phyloP scores from a whole-genome alignment of 1,284 basidiomycete species.

The Puccinia hordei region DNA sequence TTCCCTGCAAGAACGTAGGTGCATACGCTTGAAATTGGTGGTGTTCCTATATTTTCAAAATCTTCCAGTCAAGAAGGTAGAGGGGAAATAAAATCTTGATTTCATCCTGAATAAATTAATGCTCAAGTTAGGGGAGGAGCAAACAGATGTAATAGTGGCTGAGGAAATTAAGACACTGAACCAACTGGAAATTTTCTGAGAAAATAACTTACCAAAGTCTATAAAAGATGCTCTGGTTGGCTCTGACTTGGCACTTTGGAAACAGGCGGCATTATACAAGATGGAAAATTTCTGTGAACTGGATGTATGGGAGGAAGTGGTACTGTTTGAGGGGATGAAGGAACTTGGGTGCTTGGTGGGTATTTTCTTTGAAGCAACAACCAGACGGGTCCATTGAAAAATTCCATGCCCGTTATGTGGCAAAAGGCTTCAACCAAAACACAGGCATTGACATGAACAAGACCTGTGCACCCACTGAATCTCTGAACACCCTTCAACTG shows the following conservation, averaged over 20 bases:
- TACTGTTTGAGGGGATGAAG: no score
- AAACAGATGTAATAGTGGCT: no score
- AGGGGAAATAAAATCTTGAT: no score
- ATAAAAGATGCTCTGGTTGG: no score
- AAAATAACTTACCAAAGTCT: not conserved
- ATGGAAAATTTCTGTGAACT: not conserved
- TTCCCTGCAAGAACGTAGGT: not conserved
- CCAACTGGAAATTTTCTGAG: no score
- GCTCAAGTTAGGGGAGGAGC: no score
- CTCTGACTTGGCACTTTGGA: not conserved
- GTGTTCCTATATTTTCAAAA: not conserved
- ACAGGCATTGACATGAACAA: conserved; percentile 7
- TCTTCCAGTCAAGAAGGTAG: not conserved
- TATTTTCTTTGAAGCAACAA: no score
- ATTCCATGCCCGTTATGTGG: conserved; percentile 1
- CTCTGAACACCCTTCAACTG: not conserved
- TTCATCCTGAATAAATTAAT: no score
- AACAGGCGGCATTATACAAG: no score
- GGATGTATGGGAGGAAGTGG: not conserved
- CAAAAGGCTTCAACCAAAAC: conserved; percentile 10
- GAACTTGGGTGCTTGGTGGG: no score
- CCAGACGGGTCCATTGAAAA: not conserved
- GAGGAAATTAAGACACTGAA: no score
- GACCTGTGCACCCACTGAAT: conserved; percentile 13
- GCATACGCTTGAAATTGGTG: not conserved